These are phyloP conservation scores for Kuraishia floccosa DNA, from an alignment of 805 yeast genomes.

Conservation along the genomic window DNA sequence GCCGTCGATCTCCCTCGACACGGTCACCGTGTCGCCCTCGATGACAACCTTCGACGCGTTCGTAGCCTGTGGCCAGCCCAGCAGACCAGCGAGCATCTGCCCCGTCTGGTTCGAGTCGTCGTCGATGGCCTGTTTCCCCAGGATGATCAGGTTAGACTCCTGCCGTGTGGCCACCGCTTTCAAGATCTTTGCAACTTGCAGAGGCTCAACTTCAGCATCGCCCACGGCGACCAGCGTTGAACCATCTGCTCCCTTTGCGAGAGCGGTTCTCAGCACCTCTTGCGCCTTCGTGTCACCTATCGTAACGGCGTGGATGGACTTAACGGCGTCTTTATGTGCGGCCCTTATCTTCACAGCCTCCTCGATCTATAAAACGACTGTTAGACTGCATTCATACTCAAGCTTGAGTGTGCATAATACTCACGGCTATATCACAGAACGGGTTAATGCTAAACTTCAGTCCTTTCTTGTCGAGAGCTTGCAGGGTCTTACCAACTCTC, in stretches of 20 bases:
- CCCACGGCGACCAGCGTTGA: conserved; percentile 77
- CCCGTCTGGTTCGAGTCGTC: conserved; percentile 94
- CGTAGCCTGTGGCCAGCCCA: conserved; percentile 96
- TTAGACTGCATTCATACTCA: not conserved
- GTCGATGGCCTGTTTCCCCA: conserved; percentile 97
- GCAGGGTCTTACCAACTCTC: conserved; percentile 73
- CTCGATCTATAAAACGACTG: conserved; percentile 42
- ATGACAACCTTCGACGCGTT: conserved; percentile 80
- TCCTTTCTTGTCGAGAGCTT: conserved; percentile 81
- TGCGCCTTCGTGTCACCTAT: conserved; percentile 83
- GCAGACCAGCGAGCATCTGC: conserved; percentile 87
- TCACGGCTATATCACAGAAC: conserved; percentile 86
- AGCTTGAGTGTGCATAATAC: conserved; percentile 2
- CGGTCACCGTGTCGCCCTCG: conserved; percentile 39
- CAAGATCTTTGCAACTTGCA: conserved; percentile 80
- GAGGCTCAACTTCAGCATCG: conserved; percentile 64
- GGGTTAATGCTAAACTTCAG: conserved; percentile 92
- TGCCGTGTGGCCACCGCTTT: conserved; percentile 61
- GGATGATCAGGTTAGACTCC: conserved; percentile 64
- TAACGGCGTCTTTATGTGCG: conserved; percentile 54
- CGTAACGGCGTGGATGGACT: conserved; percentile 80
- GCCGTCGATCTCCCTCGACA: conserved; percentile 91
- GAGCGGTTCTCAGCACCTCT: conserved; percentile 77
- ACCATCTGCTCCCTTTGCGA: conserved; percentile 91
- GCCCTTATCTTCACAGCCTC: conserved; percentile 80